Base-by-base conservation (phyloP, 2,329 filamentous ascomycete genomes). In the Fusarium verticillioides region DNA sequence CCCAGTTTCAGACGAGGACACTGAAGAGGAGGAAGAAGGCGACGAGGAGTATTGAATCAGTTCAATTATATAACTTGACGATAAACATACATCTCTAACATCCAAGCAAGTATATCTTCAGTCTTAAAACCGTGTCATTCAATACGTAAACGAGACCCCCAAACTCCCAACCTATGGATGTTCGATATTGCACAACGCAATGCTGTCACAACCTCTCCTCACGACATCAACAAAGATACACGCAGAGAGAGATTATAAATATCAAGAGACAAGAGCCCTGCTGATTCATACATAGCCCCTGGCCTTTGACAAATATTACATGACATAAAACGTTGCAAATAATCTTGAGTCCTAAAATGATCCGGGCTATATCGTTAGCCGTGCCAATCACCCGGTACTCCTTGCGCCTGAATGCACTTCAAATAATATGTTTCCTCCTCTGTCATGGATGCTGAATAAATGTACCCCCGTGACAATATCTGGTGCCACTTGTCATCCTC, bases 141-240 rank as follows among this genome's bases (percentile, higher is more conserved):
- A 52, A 67, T 52, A 60, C 43, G 61, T 44, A 66, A 66, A 64
- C 39, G 39, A 74, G 54, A 65, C 69, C 65, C 72, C 65, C 60
- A 63, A 72, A 78, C 76, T 76, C 75, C 76, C 54, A 39, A 49
- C 76, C 73, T 71, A 77, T 76, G 72, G 56, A 74, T 74, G 59
- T 77, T 75, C 71, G 59, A 77, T 76, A 49, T 69, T 70, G 59
- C 62, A 53, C 60, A 63, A 66, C 60, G 64, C 44, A 60, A 70
- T 43, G 63, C 66, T 75, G 56, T 52, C 67, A 60, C 47, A 59
- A 53, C 50, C 32, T 53, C 49, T 56, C 52, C 43, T 53, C 47
- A 50, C 50, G 21, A 52, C 60, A 60, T 54, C 44, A 54, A 46
- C 32, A 28, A 37, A 49, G 21, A 40, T 19, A 59, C 52, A 69